Evolutionary conservation across 106 monocot genomes (phyloP), one percentile per base, ranked within the genome.

Genomic region (Platanthera guangdongensis): DNA sequence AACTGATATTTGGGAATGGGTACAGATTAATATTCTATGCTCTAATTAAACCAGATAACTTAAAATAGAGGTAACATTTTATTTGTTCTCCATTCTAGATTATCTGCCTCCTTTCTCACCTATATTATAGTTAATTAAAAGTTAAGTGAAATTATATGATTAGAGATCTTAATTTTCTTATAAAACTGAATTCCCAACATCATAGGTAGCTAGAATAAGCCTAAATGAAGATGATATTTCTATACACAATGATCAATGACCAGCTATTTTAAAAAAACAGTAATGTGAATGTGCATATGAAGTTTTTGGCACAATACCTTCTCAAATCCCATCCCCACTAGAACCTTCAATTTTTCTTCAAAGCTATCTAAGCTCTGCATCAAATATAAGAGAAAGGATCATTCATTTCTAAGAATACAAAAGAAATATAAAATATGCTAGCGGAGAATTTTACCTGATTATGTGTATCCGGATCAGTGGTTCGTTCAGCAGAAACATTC

Each of bases 261-360:
- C 45, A 68, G 15, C 1, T 47, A 45, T 15, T n/a, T 71, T 45
- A 50, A 50, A 19, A 18, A 18, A 49, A 51, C 8, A 39, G 25
- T 4, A 51, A 72, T 51, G 51, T n/a, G 39, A 72, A 50, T 51
- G 49, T n/a, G 18, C 11, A 48, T 15, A 67, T 51, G 4, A 72
- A 72, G 51, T 72, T 50, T 51, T 72, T 51, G 65, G 65, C 11
- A 47, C 30, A 47, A 39, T 80, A 93, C 96, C 96, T 96, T 96
- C 68, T 96, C 93, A 88, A 96, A 96, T 7, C 96, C 96, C 91
- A 96, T 93, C 15, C 78, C 78, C 71, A 93, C 88, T 59, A 96
- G 89, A 50, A 86, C 93, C 83, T 91, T 89, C 63, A 96, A 82
- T 77, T 96, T 93, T 83, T 91, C 89, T 76, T 93, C 96, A 81